These are phyloP conservation scores for Pholiota molesta DNA, from an alignment of 768 basidiomycete species.

Conservation along the genomic window DNA sequence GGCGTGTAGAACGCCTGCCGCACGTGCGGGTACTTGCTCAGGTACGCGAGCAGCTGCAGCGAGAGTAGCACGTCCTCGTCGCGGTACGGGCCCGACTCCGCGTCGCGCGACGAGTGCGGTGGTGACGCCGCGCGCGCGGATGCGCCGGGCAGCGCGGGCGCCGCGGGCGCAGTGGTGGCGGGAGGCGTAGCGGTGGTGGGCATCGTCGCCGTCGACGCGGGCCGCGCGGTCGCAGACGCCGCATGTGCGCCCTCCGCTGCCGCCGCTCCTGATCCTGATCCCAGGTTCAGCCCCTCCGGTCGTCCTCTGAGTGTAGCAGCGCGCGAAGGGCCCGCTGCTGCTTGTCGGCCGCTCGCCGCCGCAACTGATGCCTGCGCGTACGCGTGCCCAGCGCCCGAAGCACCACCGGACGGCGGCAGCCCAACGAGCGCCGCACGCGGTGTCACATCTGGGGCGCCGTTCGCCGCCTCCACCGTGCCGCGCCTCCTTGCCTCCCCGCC, in stretches of 20 bases:
- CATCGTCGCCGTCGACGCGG: neutral
- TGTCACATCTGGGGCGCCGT: conserved; percentile 57
- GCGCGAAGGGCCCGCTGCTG: conserved; percentile 9
- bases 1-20: conserved; percentile 94
- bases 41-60: conserved; percentile 91
- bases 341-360: neutral
- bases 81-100: conserved; percentile 69
- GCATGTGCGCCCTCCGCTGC: neutral
- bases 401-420: conserved; percentile 41
- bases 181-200: neutral
- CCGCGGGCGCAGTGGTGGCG: conserved; percentile 4
- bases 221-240: neutral
- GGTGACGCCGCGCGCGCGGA: conserved; percentile 27
- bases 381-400: neutral
- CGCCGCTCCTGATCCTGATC: neutral
- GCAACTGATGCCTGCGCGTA: neutral
- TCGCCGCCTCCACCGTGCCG: conserved; percentile 32
- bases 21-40: conserved; percentile 98
- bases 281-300: conserved; percentile 8
- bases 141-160: conserved; percentile 10
- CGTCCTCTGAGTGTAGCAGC: conserved; percentile 29
- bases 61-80: conserved; percentile 94
- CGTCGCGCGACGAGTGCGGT: conserved; percentile 33
- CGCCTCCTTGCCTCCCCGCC: conserved; percentile 28
- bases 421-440: conserved; percentile 64